phyloP scores from a whole-genome alignment of 2,329 filamentous ascomycete genomes.

The Sporothrix pseudoabietina region DNA sequence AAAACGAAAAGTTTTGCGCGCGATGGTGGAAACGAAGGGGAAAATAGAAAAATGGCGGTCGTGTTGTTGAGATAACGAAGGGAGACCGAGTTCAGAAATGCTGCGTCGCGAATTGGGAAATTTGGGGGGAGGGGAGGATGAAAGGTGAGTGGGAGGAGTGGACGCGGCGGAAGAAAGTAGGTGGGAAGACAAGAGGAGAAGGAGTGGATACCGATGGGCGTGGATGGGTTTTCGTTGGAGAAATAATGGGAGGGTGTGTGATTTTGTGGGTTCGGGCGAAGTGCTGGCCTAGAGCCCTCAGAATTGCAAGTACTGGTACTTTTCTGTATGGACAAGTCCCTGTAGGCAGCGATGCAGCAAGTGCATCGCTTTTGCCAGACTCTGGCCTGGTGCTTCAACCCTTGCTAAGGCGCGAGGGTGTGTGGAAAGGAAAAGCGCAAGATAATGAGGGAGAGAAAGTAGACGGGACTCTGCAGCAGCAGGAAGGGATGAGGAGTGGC shows the following conservation, averaged over 20 bases:
- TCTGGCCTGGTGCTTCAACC: neutral
- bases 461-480: slow-evolving; percentile 26
- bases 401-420: slow-evolving; percentile 11
- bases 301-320: neutral
- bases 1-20: slow-evolving; percentile 8
- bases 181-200: slow-evolving; percentile 13
- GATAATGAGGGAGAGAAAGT: slow-evolving; percentile 21
- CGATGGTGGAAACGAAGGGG: slow-evolving; percentile 11
- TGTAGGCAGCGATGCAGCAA: neutral
- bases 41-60: slow-evolving; percentile 1
- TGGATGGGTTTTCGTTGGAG: slow-evolving; percentile 23
- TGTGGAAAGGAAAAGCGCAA: neutral
- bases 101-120: slow-evolving; percentile 26
- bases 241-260: slow-evolving; percentile 19
- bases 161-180: slow-evolving; percentile 16
- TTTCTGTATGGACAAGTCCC: neutral
- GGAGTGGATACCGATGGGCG: slow-evolving; percentile 23
- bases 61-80: slow-evolving; percentile 17
- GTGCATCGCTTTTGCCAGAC: neutral
- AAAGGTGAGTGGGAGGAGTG: slow-evolving; percentile 25
- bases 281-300: neutral
- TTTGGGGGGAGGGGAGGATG: slow-evolving; percentile 22
- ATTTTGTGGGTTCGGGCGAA: neutral
- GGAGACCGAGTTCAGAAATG: slow-evolving; percentile 22
- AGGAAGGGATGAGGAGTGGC: neutral